Conservation (phyloP, 164 flowering plant species). For the Vitis rupestris region DNA sequence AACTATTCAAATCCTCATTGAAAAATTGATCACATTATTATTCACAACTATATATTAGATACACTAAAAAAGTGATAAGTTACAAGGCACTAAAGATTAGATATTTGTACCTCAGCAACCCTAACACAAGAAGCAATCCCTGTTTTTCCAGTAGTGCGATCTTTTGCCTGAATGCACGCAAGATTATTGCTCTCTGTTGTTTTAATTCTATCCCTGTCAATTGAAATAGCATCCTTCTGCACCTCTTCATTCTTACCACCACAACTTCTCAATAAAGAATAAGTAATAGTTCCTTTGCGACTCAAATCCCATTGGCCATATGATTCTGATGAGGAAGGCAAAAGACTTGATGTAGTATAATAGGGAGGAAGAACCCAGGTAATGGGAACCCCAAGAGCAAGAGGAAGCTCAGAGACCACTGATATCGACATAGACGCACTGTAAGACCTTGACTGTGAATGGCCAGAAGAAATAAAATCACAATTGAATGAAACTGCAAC, state of each 20-base stretch:
- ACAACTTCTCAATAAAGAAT: conserved; percentile 55
- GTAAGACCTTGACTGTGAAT: conserved; percentile 48
- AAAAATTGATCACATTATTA: too few species aligned
- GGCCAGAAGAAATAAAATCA: conserved; percentile 52
- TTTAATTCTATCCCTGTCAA: conserved; percentile 62
- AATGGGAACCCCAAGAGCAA: conserved; percentile 81
- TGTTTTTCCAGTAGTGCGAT: conserved; percentile 57
- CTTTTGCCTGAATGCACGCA: conserved; percentile 90
- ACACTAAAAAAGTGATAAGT: too few species aligned
- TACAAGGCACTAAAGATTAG: neutral
- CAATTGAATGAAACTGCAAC: conserved; percentile 81
- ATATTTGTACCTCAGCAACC: conserved; percentile 71
- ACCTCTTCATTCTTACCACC: conserved; percentile 36
- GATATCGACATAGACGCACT: conserved; percentile 51
- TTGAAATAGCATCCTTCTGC: conserved; percentile 42
- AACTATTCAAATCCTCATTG: too few species aligned
- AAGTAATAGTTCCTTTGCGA: conserved; percentile 52
- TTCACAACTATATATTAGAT: too few species aligned
- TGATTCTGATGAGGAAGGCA: conserved; percentile 62
- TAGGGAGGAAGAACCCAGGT: conserved; percentile 94
- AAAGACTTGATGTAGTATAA: conserved; percentile 64
- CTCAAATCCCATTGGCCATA: conserved; percentile 39
- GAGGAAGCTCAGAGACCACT: conserved; percentile 86
- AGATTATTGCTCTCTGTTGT: conserved; percentile 58
- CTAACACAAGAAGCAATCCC: conserved; percentile 84